A percentile compares a stretch with the other conserved stretches of the same genome.
Conservation (phyloP, 2,329 filamentous ascomycete genomes). For the Fusarium coicis region DNA sequence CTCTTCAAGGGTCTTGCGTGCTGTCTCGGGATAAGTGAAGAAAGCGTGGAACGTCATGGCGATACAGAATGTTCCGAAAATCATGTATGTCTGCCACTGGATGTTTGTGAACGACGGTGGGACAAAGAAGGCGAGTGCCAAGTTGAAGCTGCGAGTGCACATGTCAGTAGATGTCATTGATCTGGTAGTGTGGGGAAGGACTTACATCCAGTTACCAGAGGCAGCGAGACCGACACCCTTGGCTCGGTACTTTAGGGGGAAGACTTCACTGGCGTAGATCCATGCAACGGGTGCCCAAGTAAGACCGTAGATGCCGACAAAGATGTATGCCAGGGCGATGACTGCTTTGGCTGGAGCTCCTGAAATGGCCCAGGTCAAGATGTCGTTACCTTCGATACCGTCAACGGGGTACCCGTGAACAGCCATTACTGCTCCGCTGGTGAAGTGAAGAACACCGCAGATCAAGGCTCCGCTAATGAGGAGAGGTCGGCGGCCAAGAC, state of each 20-base stretch:
- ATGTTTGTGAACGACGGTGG: constrained; percentile 53
- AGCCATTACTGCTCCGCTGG: constrained; percentile 62
- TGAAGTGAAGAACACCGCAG: constrained; percentile 59
- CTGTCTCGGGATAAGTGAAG: constrained; percentile 68
- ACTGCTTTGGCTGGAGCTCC: constrained; percentile 60
- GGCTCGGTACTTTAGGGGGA: constrained; percentile 59
- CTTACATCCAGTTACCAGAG: constrained; percentile 54
- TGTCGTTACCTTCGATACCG: constrained; percentile 57
- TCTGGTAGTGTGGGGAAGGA: not conserved
- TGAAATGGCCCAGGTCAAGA: constrained; percentile 57
- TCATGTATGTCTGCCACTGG: constrained; percentile 62
- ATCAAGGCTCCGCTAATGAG: constrained; percentile 58
- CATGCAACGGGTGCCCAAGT: constrained; percentile 63
- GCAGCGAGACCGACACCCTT: constrained; percentile 65
- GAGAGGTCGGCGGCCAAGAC: constrained; percentile 58
- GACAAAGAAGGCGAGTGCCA: constrained; percentile 53
- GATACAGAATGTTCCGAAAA: constrained; percentile 56
- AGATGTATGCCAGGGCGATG: constrained; percentile 62
- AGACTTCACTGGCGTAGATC: constrained; percentile 69
- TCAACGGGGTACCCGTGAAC: constrained; percentile 57
- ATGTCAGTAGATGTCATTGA: not conserved
- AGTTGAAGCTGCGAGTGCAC: constrained; percentile 48
- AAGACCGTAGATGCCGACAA: constrained; percentile 51
- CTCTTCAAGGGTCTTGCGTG: constrained; percentile 44
- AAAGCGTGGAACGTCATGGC: constrained; percentile 57